phyloP scores from a whole-genome alignment of 169 alveolate genomes.

The Plasmodium adleri region DNA sequence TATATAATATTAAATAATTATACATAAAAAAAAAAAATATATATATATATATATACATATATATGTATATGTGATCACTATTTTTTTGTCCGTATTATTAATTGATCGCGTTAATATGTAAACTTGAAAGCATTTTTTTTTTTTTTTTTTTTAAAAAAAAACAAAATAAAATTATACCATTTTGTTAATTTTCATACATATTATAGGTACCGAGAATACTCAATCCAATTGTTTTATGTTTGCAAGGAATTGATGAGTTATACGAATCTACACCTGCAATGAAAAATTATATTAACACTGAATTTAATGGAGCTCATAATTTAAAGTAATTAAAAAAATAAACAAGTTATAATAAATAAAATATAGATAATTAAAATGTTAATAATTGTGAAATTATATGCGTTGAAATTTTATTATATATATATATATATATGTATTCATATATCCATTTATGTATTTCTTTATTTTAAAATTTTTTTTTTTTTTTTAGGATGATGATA shows the following conservation, averaged over 20 bases:
- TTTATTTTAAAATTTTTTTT: slow-evolving; percentile 2
- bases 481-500: slow-evolving; percentile 81
- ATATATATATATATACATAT: not conserved
- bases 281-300: slow-evolving; percentile 86
- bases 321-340: slow-evolving; percentile 77
- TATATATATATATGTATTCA: not conserved
- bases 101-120: too few relatives aligned
- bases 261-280: slow-evolving; percentile 85
- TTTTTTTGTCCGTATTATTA: too few relatives aligned
- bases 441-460: not conserved
- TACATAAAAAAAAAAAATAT: not conserved
- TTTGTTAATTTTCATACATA: not conserved
- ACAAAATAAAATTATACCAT: not conserved
- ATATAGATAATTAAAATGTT: not conserved
- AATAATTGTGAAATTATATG: not conserved
- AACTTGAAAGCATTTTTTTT: too few relatives aligned
- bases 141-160: too few relatives aligned
- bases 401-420: not conserved
- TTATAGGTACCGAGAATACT: slow-evolving; percentile 93
- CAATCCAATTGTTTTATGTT: slow-evolving; percentile 91
- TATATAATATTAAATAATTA: not conserved
- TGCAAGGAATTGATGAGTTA: slow-evolving; percentile 90
- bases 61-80: too few relatives aligned
- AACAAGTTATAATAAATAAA: slow-evolving; percentile 3
- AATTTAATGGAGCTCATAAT: slow-evolving; percentile 89